Evolutionary conservation across 768 basidiomycete genomes (phyloP), one percentile per base, ranked within the genome.

Genomic region (Harrya chromipes): DNA sequence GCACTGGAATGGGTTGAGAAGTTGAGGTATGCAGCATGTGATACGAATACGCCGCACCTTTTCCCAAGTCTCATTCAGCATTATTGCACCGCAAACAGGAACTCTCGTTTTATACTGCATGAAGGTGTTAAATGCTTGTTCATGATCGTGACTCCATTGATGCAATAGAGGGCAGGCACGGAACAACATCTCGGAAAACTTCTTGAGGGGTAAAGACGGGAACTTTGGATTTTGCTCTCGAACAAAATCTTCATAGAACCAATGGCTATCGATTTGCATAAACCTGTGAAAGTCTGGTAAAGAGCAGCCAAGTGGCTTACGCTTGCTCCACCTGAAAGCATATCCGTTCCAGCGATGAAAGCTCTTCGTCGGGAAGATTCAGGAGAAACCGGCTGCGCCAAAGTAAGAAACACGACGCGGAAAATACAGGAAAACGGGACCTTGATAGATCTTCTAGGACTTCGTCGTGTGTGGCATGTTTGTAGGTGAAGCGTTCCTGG

Each of bases 271-370:
- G 20, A 40, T 42, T 33, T 29, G 36, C 17, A 42, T 43, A 52
- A 55, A 56, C 56, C 40, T 53, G 50, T 48, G 43, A 52, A 42
- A 51, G 50, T 49, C 29, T 43, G 21, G 37, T 4, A 12, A 53
- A 41, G 43, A 34, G 55, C 46, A 39, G 42, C 31, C 48, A 51
- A 40, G 27, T 35, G 31, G 77, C 93, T 62, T 66, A 98, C 92
- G 95, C 97, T 79, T 98, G 94, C 70, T 99, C 97, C 53, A 98
- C 91, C 72, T 98, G 95, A 72, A 98, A 99, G 72, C 92, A 97
- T 60, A 98, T 84, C 52, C 97, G 83, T 64, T 97, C 94, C 47
- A 95, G 76, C 14, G 89, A 92, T 42, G 82, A 81, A 48, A 95
- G 81, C 72, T 99, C 97, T 65, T 90, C 87, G 55, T 89, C 85